Evolutionary conservation across 2,329 filamentous ascomycete genomes (phyloP), one percentile per base, ranked within the genome.

Genomic region (Ophiostoma tasmaniense): DNA sequence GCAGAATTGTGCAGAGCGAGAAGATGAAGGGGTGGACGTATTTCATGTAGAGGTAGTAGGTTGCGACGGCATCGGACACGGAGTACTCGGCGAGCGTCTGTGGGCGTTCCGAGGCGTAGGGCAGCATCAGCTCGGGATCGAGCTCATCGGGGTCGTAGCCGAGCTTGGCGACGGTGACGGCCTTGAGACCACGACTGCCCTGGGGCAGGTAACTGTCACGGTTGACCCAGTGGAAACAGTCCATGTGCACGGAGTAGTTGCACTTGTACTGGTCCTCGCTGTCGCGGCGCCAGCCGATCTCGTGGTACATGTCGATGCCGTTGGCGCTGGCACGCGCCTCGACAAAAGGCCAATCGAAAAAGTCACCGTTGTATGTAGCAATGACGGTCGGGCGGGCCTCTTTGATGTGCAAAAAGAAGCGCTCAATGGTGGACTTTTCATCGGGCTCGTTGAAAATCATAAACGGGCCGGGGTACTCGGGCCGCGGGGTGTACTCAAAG

Each of bases 1-100:
- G 95, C 77, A 99, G 84, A 80, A 99, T 97, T 1, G 93, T 99
- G 80, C 95, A 99, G 0, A 99, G 83, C 1, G 96, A 98, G 84
- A 99, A 99, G 77, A 99, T 95, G 82, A 99, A 99, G 3, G 95
- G 95, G 78, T 99, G 95, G n/a, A 99, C 92, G 78, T 99, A 99
- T 89, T 99, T 99, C 96, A 99, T 99, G 84, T 99, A 99, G 71
- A 99, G 82, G 76, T 99, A 99, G 78, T 99, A 99, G 0, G 95
- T 99, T 28, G 95, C 95, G 66, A 99, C 95, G 11, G 96, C 96
- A 83, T 99, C 96, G 75, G 96, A 99, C 62, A 99, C 95, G 0
- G 96, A 99, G 80, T 99, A 99, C 76, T 99, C 95, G 10, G 95
- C 94, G 67, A 99, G 83, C 0, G 92, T 96, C 77, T 99, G 95